Percentiles rank a stretch among this genome's conserved stretches.
phyloP scores from a whole-genome alignment of 768 basidiomycete species.

The Lentinula detonsa region DNA sequence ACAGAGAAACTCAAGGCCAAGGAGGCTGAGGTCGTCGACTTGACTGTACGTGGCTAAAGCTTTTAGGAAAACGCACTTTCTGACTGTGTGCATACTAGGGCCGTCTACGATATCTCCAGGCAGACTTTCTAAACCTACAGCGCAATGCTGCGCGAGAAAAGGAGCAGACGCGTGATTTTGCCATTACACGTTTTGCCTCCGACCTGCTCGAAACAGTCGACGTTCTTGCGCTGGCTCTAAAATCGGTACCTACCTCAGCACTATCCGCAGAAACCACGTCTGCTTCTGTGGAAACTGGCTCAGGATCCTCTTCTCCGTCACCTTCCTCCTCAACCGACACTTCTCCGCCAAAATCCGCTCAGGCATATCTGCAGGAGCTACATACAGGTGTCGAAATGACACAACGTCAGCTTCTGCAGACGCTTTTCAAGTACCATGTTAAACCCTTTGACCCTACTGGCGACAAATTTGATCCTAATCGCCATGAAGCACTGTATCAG shows the following conservation, averaged over 20 bases:
- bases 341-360: constrained; percentile 45
- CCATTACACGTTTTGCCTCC: constrained; percentile 86
- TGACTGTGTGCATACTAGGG: constrained; percentile 39
- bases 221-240: constrained; percentile 79
- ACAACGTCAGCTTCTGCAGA: constrained; percentile 82
- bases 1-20: constrained; percentile 70
- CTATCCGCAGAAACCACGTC: constrained; percentile 23
- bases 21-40: constrained; percentile 74
- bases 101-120: constrained; percentile 86
- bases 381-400: constrained; percentile 89
- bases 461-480: constrained; percentile 91
- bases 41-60: constrained; percentile 55
- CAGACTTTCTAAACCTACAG: constrained; percentile 94
- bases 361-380: constrained; percentile 60
- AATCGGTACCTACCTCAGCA: constrained; percentile 59
- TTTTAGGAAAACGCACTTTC: not conserved
- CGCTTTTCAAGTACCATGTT: constrained; percentile 87
- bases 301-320: constrained; percentile 14
- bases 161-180: constrained; percentile 89
- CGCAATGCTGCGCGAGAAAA: constrained; percentile 88
- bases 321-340: constrained; percentile 23
- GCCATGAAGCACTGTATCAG: constrained; percentile 93
- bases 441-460: constrained; percentile 90
- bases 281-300: constrained; percentile 6
- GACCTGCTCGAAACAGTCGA: constrained; percentile 89